phyloP scores from a whole-genome alignment of 306 rosid genomes.

The Inga laurina region DNA sequence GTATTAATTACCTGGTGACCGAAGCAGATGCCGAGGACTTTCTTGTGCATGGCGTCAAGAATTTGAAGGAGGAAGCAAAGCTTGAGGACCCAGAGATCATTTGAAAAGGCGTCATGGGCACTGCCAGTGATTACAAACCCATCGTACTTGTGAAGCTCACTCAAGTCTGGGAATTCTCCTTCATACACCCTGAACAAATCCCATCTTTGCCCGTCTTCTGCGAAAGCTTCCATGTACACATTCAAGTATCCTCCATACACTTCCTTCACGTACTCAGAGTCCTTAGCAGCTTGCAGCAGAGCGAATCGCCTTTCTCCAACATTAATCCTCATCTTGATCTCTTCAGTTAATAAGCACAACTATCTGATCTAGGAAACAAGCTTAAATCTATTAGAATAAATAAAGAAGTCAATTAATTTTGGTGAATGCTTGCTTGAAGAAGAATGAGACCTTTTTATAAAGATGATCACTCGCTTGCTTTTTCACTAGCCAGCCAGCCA shows the following conservation, averaged over 20 bases:
- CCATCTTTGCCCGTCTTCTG: conserved; percentile 68
- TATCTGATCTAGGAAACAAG: not conserved
- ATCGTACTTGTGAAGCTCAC: conserved; percentile 50
- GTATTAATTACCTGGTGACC: conserved; percentile 64
- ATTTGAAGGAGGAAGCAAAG: conserved; percentile 62
- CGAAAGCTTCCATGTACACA: conserved; percentile 58
- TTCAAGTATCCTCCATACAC: conserved; percentile 64
- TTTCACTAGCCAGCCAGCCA: not conserved
- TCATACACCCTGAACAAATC: conserved; percentile 64
- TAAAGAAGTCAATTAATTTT: not conserved
- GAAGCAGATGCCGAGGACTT: conserved; percentile 74
- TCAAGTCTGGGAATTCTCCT: conserved; percentile 54
- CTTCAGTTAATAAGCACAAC: not conserved
- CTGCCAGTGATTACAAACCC: conserved; percentile 72
- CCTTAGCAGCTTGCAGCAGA: conserved; percentile 57
- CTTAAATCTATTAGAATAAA: not conserved
- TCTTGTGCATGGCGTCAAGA: conserved; percentile 64
- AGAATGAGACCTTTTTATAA: not conserved
- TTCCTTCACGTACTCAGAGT: conserved; percentile 60
- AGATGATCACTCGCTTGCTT: not conserved
- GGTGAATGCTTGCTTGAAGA: not conserved
- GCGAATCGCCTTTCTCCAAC: conserved; percentile 42
- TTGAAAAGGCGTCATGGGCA: conserved; percentile 56
- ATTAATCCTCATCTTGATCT: not conserved
- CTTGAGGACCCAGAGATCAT: conserved; percentile 60